Base-by-base conservation (phyloP, 352 stramenopile genomes). In the Halophytophthora polymorphica region DNA sequence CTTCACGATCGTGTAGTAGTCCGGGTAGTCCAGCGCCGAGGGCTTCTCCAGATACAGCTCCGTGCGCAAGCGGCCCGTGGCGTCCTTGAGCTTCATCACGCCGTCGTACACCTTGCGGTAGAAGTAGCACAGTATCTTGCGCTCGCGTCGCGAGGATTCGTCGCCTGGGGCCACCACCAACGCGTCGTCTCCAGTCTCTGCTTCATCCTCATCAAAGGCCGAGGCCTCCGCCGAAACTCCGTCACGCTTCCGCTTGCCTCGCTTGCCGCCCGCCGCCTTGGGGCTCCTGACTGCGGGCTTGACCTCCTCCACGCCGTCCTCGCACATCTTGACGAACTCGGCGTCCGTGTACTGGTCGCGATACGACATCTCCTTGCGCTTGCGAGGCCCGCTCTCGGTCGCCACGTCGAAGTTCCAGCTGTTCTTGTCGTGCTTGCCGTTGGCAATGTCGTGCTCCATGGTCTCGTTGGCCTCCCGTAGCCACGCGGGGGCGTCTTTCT, bases 1-100 rank as follows among this genome's bases (percentile, higher is more conserved):
- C 44, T 76, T 87, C 38, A 97, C 82, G 43, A 96, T 87, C 40
- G 80, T 63, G 58, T 96, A 96, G 54, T 97, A 97, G 61, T 96
- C 89, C 19, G 84, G 84, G 46, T 95, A 95, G 46, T 93, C 82
- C 13, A 74, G 31, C 15, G 80, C 69, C 28, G 84, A 93, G 12
- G 84, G 84, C 49, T 88, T 91, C 31, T 90, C 84, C 50, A 93
- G 45, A 50, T 88, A 95, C 43, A 93, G 45, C 21, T 88, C 74
- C 2, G 71, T 77, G 8, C 84, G 82, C n/a, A 81, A 50, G 5
- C 77, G 84, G 3, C 84, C 84, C 0, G 66, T 85, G 11, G 64
- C 56, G 29, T 95, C 84, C 22, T 80, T 79, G 15, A 91, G 71
- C 65, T 88, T 90, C 37, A 90, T 45, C 35, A 92, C 82, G n/a